phyloP scores from a whole-genome alignment of 768 basidiomycete species.

The Mrakia frigida region DNA sequence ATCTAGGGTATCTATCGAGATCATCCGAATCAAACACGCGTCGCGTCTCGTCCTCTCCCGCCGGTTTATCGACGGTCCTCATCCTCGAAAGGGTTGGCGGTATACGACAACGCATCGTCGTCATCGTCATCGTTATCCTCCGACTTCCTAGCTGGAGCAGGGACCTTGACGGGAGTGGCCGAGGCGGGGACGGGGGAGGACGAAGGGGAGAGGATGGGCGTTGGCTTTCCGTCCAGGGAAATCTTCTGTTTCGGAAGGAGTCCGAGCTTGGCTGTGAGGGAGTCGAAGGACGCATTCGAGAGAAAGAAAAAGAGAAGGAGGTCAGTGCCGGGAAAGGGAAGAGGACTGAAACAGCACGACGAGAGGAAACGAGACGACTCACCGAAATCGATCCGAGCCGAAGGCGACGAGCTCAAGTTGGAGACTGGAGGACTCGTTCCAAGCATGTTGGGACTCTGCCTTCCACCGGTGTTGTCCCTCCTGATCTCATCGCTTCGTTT shows the following conservation, averaged over 20 bases:
- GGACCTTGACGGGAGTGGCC: neutral
- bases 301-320: neutral
- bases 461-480: constrained; percentile 18
- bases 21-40: no score
- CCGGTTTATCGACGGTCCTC: neutral
- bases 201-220: constrained; percentile 1
- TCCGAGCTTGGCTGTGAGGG: constrained; percentile 24
- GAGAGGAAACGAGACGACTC: neutral
- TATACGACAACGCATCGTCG: constrained; percentile 29
- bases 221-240: constrained; percentile 27
- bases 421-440: constrained; percentile 21
- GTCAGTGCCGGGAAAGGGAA: neutral
- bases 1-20: no score
- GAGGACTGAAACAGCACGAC: neutral
- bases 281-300: no score
- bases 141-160: constrained; percentile 7
- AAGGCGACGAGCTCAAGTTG: constrained; percentile 13
- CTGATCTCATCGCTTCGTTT: constrained; percentile 28
- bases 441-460: constrained; percentile 18
- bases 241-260: constrained; percentile 31
- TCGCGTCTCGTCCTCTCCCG: no score
- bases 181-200: neutral
- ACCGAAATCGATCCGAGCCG: constrained; percentile 26
- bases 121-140: constrained; percentile 18
- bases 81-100: constrained; percentile 26